These are phyloP conservation scores for Zychaea mexicana DNA, from an alignment of 371 early-diverging fungal species.

Conservation along the genomic window DNA sequence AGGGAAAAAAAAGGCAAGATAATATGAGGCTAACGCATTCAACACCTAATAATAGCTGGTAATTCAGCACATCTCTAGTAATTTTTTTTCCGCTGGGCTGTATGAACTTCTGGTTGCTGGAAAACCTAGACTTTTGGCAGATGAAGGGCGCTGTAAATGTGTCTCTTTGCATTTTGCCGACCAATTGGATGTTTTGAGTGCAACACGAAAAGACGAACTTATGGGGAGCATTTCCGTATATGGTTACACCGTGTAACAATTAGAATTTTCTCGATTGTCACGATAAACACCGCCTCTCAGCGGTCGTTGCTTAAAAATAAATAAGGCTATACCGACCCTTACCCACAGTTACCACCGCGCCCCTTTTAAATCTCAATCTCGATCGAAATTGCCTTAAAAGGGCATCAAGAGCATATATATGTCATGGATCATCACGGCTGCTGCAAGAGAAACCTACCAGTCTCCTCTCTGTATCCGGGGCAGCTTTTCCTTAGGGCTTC, in stretches of 20 bases:
- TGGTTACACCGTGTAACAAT: neutral
- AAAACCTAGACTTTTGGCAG: neutral
- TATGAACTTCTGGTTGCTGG: neutral
- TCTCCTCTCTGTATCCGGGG: too few relatives aligned
- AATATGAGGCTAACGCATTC: neutral
- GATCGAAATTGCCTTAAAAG: neutral
- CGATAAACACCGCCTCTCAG: neutral
- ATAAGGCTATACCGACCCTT: neutral
- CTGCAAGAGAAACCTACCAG: too few relatives aligned
- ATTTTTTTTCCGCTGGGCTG: neutral
- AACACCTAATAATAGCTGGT: neutral
- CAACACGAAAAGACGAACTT: neutral
- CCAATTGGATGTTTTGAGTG: neutral
- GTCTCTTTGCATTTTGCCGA: neutral
- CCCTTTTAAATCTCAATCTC: neutral
- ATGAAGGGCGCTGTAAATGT: neutral
- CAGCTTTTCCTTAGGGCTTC: too few relatives aligned
- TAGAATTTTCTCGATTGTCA: slow-evolving; percentile 1
- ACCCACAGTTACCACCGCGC: neutral
- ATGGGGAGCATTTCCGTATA: neutral
- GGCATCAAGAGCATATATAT: too few relatives aligned
- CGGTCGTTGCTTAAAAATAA: neutral
- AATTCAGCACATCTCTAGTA: too few relatives aligned
- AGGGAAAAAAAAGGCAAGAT: neutral
- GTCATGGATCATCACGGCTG: too few relatives aligned